phyloP scores from a whole-genome alignment of 768 basidiomycete genomes.

The Cystobasidiopsis lactophilus region DNA sequence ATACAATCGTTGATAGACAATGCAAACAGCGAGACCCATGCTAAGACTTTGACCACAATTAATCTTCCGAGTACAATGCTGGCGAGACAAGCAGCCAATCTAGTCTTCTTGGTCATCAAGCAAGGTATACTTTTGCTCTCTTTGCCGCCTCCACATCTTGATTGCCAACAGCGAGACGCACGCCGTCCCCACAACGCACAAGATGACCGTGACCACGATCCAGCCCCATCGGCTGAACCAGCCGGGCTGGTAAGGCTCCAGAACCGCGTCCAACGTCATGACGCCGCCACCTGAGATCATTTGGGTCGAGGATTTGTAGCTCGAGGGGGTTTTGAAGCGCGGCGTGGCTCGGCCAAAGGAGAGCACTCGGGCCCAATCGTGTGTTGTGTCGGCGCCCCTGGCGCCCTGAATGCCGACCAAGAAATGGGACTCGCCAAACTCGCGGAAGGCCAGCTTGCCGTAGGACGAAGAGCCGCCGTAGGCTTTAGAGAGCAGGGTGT shows the following conservation, averaged over 20 bases:
- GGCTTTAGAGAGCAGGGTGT: slow-evolving; percentile 36
- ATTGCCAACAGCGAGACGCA: neutral
- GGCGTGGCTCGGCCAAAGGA: slow-evolving; percentile 31
- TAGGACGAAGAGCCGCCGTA: slow-evolving; percentile 37
- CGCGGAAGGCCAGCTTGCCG: slow-evolving; percentile 63
- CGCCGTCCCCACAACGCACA: neutral
- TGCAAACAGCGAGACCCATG: too few relatives aligned
- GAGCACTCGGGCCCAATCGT: slow-evolving; percentile 27
- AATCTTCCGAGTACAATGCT: too few relatives aligned
- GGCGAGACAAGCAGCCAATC: too few relatives aligned
- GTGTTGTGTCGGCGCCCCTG: slow-evolving; percentile 25
- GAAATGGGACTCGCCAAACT: slow-evolving; percentile 24
- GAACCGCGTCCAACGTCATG: slow-evolving; percentile 46
- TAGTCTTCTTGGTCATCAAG: too few relatives aligned
- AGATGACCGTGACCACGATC: neutral
- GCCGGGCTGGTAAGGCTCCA: slow-evolving; percentile 64
- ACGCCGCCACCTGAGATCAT: slow-evolving; percentile 52
- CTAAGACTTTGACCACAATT: too few relatives aligned
- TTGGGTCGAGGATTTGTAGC: slow-evolving; percentile 39
- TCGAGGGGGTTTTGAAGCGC: slow-evolving; percentile 1
- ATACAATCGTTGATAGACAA: too few relatives aligned
- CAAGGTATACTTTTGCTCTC: too few relatives aligned
- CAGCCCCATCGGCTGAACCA: slow-evolving; percentile 36
- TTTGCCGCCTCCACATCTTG: too few relatives aligned
- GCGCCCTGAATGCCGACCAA: slow-evolving; percentile 30